phyloP scores from a whole-genome alignment of 768 basidiomycete species.

The Podaxis sp. region DNA sequence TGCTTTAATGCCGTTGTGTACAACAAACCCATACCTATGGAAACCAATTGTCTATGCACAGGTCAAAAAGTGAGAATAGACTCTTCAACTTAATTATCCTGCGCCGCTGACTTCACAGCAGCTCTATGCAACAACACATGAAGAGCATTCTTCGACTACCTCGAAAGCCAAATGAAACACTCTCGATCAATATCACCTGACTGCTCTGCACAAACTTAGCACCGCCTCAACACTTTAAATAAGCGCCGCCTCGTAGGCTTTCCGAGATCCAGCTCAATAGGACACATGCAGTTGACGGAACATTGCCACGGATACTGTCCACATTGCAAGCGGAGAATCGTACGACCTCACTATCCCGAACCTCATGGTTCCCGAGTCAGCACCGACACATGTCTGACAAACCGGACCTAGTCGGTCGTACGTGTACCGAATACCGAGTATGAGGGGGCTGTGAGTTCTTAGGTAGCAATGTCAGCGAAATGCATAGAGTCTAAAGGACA shows the following conservation, averaged over 20 bases:
- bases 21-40: background rate
- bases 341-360: background rate
- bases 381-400: background rate
- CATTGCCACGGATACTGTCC: background rate
- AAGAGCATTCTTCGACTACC: background rate
- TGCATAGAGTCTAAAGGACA: background rate
- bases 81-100: background rate
- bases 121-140: background rate
- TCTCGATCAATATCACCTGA: background rate
- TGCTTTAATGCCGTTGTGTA: background rate
- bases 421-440: background rate
- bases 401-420: background rate
- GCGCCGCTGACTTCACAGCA: background rate
- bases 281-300: background rate
- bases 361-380: slow-evolving; percentile 9
- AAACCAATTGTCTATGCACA: background rate
- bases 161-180: background rate
- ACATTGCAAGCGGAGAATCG: background rate
- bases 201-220: background rate
- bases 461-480: no score
- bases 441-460: background rate
- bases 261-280: background rate
- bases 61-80: background rate
- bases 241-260: background rate
- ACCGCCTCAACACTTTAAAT: background rate